These are phyloP conservation scores for Yamadazyma blattariae DNA, from an alignment of 1,139 yeast species.

Conservation along the genomic window DNA sequence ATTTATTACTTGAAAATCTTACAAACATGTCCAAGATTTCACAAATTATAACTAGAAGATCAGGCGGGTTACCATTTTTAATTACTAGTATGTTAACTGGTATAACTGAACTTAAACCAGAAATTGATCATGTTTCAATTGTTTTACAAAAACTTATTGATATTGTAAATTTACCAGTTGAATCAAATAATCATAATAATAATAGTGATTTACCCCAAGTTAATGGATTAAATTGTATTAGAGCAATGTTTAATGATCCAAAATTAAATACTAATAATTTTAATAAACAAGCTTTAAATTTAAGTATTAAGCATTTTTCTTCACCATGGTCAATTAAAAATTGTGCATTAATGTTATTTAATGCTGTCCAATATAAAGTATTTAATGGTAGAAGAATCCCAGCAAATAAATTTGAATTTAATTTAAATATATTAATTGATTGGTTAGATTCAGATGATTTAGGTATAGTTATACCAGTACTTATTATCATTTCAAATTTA, in stretches of 20 bases:
- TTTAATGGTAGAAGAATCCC: conserved; percentile 59
- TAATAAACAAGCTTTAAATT: conserved; percentile 55
- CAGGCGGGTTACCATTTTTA: conserved; percentile 86
- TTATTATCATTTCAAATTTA: conserved; percentile 67
- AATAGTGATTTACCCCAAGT: conserved; percentile 84
- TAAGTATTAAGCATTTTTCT: conserved; percentile 62
- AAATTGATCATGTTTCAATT: conserved; percentile 30
- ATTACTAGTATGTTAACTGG: conserved; percentile 71
- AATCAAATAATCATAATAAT: conserved; percentile 21
- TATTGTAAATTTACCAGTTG: background rate
- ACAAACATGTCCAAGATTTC: conserved; percentile 51
- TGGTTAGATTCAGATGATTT: conserved; percentile 37
- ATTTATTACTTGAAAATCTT: conserved; percentile 33
- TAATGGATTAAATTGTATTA: conserved; percentile 86
- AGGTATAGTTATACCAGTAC: conserved; percentile 70
- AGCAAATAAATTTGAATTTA: background rate
- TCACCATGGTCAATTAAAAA: conserved; percentile 85
- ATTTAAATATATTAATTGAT: conserved; percentile 35
- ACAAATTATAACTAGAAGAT: conserved; percentile 77
- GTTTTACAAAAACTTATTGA: conserved; percentile 48
- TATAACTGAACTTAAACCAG: conserved; percentile 15
- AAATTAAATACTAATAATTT: conserved; percentile 49
- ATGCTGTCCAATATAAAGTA: conserved; percentile 73
- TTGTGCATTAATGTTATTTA: conserved; percentile 90
- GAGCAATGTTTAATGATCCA: conserved; percentile 70